A percentile compares a stretch with the other conserved stretches of the same genome.
Evolutionary conservation across 2,329 filamentous ascomycete genomes (phyloP).

Genomic region (Trichoderma sp.): DNA sequence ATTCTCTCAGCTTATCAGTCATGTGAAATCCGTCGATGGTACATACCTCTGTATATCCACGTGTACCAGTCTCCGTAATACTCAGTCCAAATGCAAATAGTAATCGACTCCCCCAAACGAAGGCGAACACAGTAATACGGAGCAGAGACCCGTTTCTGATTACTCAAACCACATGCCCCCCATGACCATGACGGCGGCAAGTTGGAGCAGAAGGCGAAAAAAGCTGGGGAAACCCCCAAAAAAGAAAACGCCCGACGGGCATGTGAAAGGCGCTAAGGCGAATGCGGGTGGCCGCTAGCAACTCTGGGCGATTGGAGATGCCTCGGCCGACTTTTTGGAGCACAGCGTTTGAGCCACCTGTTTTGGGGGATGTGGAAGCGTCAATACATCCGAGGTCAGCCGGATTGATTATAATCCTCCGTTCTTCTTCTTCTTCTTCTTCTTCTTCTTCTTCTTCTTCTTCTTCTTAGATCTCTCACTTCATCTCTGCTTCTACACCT

Average conservation of each 20-base stretch:
- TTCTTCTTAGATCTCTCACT: background rate
- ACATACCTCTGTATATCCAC: background rate
- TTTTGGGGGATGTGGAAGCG: background rate
- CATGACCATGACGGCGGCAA: background rate
- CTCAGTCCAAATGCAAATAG: background rate
- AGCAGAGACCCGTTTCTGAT: background rate
- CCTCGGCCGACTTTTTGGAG: slow-evolving; percentile 31
- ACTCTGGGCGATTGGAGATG: slow-evolving; percentile 28
- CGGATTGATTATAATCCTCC: slow-evolving; percentile 4
- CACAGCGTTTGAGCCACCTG: slow-evolving; percentile 22
- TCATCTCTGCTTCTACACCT: background rate
- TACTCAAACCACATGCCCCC: background rate
- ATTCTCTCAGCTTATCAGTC: background rate
- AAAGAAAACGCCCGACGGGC: background rate
- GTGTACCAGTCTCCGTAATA: background rate
- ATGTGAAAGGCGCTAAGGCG: slow-evolving; percentile 21
- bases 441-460: background rate
- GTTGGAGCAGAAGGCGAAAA: background rate
- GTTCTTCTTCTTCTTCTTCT: background rate
- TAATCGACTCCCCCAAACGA: background rate
- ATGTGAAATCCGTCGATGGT: background rate
- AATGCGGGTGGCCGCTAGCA: slow-evolving; percentile 15
- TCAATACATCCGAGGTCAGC: slow-evolving; percentile 18
- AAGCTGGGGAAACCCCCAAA: slow-evolving; percentile 17
- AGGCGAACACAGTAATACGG: too few relatives aligned